Conservation (phyloP, 148 eudicot species). For the Polygonum aviculare region DNA sequence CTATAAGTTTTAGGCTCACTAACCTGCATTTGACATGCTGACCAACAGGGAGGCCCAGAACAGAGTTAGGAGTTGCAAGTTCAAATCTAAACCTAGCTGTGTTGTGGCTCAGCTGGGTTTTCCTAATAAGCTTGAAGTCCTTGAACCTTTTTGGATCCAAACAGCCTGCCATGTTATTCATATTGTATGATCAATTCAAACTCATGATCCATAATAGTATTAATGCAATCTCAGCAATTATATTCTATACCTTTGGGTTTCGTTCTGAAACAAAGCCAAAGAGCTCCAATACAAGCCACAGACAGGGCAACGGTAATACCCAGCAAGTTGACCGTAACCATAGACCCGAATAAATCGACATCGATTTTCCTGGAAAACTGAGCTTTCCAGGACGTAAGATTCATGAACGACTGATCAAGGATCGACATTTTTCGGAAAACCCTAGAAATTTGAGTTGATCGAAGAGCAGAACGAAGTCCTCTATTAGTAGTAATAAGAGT, state of each 20-base stretch:
- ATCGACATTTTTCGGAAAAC: not conserved
- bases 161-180: slow-evolving; percentile 18
- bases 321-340: not conserved
- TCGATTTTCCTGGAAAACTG: not conserved
- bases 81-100: slow-evolving; percentile 32
- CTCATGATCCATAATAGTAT: not conserved
- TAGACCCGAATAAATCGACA: not conserved
- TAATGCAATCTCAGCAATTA: not conserved
- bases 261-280: slow-evolving; percentile 16
- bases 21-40: slow-evolving; percentile 42
- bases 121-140: slow-evolving; percentile 36
- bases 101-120: slow-evolving; percentile 30
- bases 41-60: slow-evolving; percentile 38
- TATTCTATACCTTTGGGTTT: slow-evolving; percentile 21
- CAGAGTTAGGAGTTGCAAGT: slow-evolving; percentile 33
- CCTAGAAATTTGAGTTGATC: not conserved
- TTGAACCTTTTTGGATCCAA: slow-evolving; percentile 27
- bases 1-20: not conserved
- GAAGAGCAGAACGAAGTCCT: not conserved
- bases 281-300: slow-evolving; percentile 12
- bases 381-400: not conserved
- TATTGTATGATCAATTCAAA: not conserved
- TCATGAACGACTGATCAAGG: not conserved
- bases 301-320: slow-evolving; percentile 19
- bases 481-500: not conserved